phyloP scores from a whole-genome alignment of 2,329 filamentous ascomycete species.

The Xylaria sp. region DNA sequence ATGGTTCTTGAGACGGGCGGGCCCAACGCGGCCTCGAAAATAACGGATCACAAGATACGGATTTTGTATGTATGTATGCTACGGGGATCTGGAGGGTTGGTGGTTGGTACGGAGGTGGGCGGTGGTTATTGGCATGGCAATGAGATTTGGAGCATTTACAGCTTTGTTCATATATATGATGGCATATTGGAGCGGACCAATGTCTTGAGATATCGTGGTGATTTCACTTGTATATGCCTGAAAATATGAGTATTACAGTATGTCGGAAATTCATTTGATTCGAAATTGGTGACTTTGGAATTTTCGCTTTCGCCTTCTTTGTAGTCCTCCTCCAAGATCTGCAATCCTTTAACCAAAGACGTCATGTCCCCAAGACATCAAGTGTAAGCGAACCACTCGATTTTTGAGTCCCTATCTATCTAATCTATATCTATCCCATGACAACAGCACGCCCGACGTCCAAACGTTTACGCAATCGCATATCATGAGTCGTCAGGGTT shows the following conservation, averaged over 20 bases:
- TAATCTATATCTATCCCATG: conserved; percentile 7
- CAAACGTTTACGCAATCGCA: conserved; percentile 12
- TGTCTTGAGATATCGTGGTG: conserved; percentile 22
- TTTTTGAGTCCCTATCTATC: conserved; percentile 23
- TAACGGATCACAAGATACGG: conserved; percentile 33
- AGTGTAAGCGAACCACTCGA: conserved; percentile 32
- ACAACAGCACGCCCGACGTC: background rate
- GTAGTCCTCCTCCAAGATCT: conserved; percentile 19
- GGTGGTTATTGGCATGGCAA: conserved; percentile 22
- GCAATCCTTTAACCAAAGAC: conserved; percentile 17
- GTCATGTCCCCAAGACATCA: conserved; percentile 12
- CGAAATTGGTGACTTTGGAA: background rate
- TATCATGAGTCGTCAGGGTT: background rate
- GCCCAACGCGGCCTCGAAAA: conserved; percentile 20
- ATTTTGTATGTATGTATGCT: conserved; percentile 32
- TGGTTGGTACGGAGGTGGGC: conserved; percentile 9
- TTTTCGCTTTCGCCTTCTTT: background rate
- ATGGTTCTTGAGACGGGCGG: conserved; percentile 29
- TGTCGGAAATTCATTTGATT: background rate
- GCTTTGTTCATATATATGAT: conserved; percentile 23
- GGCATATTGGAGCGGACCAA: conserved; percentile 20
- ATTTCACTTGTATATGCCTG: conserved; percentile 9
- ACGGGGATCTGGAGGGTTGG: conserved; percentile 11
- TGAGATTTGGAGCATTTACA: conserved; percentile 27
- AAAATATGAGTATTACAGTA: background rate